Conservation (phyloP, 805 yeast species). For the Nakazawaea wyomingensis region DNA sequence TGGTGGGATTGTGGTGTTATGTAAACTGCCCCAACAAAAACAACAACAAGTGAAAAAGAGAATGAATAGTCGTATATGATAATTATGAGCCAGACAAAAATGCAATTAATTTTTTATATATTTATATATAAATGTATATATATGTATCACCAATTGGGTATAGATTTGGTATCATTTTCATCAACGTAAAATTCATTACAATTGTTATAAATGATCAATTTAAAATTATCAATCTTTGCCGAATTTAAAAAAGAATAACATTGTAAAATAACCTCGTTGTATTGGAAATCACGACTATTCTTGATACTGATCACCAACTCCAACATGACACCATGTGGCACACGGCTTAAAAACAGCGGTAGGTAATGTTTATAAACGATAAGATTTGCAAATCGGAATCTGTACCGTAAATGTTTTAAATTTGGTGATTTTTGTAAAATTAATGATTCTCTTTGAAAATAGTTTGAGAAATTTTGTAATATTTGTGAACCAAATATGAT, state of each 20-base stretch:
- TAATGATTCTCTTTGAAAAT: not conserved
- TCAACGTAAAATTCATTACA: conserved; percentile 2
- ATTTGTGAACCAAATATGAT: not conserved
- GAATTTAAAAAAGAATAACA: not conserved
- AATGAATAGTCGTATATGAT: not conserved
- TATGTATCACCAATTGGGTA: too few relatives aligned
- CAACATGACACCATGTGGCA: not conserved
- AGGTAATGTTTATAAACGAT: not conserved
- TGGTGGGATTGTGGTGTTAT: conserved; percentile 6
- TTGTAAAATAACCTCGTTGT: not conserved
- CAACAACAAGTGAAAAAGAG: not conserved
- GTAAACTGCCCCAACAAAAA: not conserved
- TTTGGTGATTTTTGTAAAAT: not conserved
- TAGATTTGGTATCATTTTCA: too few relatives aligned
- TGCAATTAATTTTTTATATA: too few relatives aligned
- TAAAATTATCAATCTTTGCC: not conserved
- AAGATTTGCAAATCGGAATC: conserved; percentile 1
- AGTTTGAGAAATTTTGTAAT: not conserved
- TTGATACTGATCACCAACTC: conserved; percentile 2
- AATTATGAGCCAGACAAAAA: too few relatives aligned
- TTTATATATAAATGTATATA: too few relatives aligned
- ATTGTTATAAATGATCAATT: conserved; percentile 2
- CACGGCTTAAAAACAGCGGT: not conserved
- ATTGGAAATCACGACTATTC: not conserved
- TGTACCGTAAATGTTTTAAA: not conserved